Evolutionary conservation across 495 filamentous ascomycete genomes (phyloP), one percentile per base, ranked within the genome.

Genomic region (Lepidopterella palustris): DNA sequence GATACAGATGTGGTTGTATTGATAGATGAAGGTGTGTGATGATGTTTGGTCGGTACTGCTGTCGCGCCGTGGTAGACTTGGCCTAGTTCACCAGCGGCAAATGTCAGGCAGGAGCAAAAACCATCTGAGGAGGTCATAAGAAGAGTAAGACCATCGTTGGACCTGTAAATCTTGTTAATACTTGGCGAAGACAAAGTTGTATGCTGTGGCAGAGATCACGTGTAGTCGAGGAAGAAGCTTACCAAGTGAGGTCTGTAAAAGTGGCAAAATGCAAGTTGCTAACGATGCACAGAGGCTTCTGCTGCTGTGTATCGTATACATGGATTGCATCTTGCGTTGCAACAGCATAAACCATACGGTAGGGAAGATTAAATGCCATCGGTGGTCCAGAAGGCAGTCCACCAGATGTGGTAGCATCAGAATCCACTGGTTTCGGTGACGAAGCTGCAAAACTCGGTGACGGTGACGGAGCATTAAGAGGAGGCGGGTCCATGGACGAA

Each of bases 81-180:
- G n/a, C 95, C 95, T 5, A 99, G 76, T 69, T 99, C 95, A 20
- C 88, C 89, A 4, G 87, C 77, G 5, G 81, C 71, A 70, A 99
- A 99, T 0, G 90, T 83, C 23, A 99, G 77, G 0, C 88, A 85
- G 0, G 95, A 99, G 68, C 95, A 97, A 74, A 97, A 99, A 0
- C 95, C 95, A 69, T 99, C 95, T 0, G 95, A 96, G 0, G 95
- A 97, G 55, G 89, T 92, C 81, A 99, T 97, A 32, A 97, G 78
- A 24, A 99, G 75, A 1, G 92, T 97, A 47, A 87, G 78, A 1
- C 95, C 95, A 72, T 99, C 95, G 62, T 79, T 87, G 1, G 95
- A 95, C 92, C 92, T 97, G 61, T n/a, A 4, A 10, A 26, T 25
- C 67, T 61, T 60, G 71, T 74, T 66, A 75, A 60, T 32, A 20